Evolutionary conservation across 2,329 filamentous ascomycete species (phyloP).

Genomic region (Stachybotrys chartarum): DNA sequence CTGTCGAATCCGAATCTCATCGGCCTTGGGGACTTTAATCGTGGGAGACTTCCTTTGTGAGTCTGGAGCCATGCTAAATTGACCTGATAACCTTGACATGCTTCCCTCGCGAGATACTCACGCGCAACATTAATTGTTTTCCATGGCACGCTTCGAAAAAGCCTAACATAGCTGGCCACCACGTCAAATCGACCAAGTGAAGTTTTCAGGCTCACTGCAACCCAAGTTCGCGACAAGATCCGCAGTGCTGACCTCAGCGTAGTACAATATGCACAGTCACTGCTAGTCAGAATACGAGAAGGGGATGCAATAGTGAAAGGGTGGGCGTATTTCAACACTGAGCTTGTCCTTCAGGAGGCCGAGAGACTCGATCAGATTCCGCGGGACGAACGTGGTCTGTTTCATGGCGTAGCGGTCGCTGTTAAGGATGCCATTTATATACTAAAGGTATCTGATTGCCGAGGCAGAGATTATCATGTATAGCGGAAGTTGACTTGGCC

Average conservation of each 20-base stretch:
- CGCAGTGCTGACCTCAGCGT: slow-evolving; percentile 30
- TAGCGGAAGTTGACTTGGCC: too few relatives aligned
- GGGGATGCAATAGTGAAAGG: slow-evolving; percentile 39
- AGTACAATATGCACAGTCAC: slow-evolving; percentile 38
- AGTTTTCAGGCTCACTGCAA: slow-evolving; percentile 29
- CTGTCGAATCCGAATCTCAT: too few relatives aligned
- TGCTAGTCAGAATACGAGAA: slow-evolving; percentile 36
- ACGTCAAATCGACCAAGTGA: too few relatives aligned
- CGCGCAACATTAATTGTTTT: too few relatives aligned
- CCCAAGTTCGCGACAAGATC: slow-evolving; percentile 28
- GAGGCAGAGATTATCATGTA: too few relatives aligned
- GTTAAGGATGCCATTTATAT: slow-evolving; percentile 54
- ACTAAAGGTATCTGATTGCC: slow-evolving; percentile 34
- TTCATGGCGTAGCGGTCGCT: slow-evolving; percentile 51
- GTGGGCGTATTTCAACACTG: slow-evolving; percentile 40
- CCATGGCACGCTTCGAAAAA: too few relatives aligned
- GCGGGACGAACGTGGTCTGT: slow-evolving; percentile 37
- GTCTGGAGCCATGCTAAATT: too few relatives aligned
- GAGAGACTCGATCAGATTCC: slow-evolving; percentile 42
- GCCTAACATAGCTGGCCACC: too few relatives aligned
- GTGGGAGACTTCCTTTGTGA: too few relatives aligned
- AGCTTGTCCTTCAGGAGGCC: slow-evolving; percentile 42
- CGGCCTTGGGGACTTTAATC: too few relatives aligned
- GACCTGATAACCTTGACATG: too few relatives aligned
- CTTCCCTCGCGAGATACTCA: too few relatives aligned